phyloP scores from a whole-genome alignment of 106 monocot species.

The Cymbidium sinense region DNA sequence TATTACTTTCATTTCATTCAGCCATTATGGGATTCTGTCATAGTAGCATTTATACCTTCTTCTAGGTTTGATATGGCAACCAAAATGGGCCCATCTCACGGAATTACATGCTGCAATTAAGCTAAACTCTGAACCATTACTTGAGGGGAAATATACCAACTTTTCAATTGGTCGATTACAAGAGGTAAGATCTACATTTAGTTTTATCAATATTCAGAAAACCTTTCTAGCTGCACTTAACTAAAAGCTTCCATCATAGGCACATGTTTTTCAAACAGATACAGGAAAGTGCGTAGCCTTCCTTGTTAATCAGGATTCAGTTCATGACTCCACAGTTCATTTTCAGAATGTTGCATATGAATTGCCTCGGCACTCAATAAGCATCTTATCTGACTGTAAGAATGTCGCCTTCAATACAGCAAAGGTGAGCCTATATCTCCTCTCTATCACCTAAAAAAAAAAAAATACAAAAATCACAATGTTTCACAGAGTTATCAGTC shows the following conservation, averaged over 20 bases:
- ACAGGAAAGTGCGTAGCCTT: conserved; percentile 65
- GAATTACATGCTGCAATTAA: conserved; percentile 72
- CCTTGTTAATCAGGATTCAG: conserved; percentile 48
- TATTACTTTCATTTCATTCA: background rate
- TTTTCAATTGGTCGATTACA: conserved; percentile 41
- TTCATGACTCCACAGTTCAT: conserved; percentile 15
- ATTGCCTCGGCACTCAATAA: conserved; percentile 58
- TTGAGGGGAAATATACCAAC: conserved; percentile 46
- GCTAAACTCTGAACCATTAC: conserved; percentile 36
- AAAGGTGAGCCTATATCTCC: conserved; percentile 23
- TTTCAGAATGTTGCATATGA: conserved; percentile 42
- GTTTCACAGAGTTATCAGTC: background rate
- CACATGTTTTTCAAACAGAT: conserved; percentile 52
- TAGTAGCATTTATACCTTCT: background rate
- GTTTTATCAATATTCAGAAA: background rate
- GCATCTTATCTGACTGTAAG: conserved; percentile 62
- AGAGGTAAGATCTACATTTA: conserved; percentile 37
- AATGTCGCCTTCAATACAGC: conserved; percentile 64
- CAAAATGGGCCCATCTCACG: conserved; percentile 84
- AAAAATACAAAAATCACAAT: background rate
- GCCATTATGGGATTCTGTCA: background rate
- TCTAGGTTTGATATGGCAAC: conserved; percentile 65
- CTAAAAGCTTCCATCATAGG: conserved; percentile 26
- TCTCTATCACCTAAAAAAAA: background rate
- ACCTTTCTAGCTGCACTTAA: background rate